Conservation (phyloP, 78 protist species). For the Cavenderia fasciculata region DNA sequence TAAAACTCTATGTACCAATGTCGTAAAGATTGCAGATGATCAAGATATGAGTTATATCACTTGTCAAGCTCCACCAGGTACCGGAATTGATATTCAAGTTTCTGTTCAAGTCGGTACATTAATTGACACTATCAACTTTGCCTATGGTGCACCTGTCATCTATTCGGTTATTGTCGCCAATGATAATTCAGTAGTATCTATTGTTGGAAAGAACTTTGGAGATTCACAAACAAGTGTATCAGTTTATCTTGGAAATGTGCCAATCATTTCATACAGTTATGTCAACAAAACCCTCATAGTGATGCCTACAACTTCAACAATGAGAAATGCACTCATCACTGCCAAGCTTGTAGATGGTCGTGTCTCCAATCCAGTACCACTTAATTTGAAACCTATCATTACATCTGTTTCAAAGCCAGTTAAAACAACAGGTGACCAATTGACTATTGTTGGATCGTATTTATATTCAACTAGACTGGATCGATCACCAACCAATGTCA, state of each 20-base stretch:
- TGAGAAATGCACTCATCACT: no score
- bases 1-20: neutral
- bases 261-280: no score
- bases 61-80: constrained; percentile 12
- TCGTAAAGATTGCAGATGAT: neutral
- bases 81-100: neutral
- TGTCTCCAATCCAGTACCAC: neutral
- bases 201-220: constrained; percentile 20
- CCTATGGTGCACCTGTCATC: neutral
- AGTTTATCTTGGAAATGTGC: no score
- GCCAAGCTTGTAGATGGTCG: neutral
- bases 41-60: neutral
- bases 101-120: no score
- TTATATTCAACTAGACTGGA: neutral
- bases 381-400: neutral
- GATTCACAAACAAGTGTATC: neutral
- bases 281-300: no score
- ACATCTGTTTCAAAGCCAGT: neutral
- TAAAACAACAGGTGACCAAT: neutral
- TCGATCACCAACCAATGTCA: neutral
- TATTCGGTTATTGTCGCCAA: neutral
- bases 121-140: neutral
- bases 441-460: neutral
- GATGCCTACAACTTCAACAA: no score
- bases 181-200: neutral